Base-by-base conservation (phyloP, 169 alveolate genomes). In the Eimeria maxima region DNA sequence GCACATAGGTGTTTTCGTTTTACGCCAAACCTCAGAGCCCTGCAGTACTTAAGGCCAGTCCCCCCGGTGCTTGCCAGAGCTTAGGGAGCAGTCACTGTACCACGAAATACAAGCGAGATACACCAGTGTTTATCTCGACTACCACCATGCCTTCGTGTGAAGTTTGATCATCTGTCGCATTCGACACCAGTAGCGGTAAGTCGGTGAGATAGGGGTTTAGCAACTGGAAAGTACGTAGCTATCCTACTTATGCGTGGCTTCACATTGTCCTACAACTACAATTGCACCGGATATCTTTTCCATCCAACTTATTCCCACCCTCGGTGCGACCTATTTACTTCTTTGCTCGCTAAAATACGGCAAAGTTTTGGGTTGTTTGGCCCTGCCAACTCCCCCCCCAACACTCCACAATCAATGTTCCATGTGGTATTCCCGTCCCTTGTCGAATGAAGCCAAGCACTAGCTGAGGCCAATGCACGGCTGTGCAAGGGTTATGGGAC, bases 311-410 rank as follows among this genome's bases (percentile, higher is more conserved):
- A 6, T 14, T 38, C 53, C 50, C 53, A 27, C 53, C 29, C 18
- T 11, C 27, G 20, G 53, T 24, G 92, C 92, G 78, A 84, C 92
- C 33, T 38, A 38, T 53, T 84, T 55, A 47, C 92, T 84, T 81
- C 16, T n/a, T n/a, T 55, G 92, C 92, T 29, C 74, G 76, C 20
- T 55, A 27, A 84, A 84, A 84, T 33, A 55, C 92, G 76, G 92
- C 92, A 55, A 84, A 84, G 76, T 55, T 55, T 38, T 47, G 67
- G 33, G 76, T 53, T 53, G 53, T 53, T 47, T 27, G 92, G 53
- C 67, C 74, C 60, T 84, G 55, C 76, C 57, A 74, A 20, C 42
- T 47, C 8, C 4, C 33, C 67, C 60, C 55, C 76, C 78, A 29
- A 27, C 74, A 50, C 53, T 42, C 69, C 92, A 84, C 67, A 84